phyloP scores from a whole-genome alignment of 257 asterid species.

The Lantana camara region DNA sequence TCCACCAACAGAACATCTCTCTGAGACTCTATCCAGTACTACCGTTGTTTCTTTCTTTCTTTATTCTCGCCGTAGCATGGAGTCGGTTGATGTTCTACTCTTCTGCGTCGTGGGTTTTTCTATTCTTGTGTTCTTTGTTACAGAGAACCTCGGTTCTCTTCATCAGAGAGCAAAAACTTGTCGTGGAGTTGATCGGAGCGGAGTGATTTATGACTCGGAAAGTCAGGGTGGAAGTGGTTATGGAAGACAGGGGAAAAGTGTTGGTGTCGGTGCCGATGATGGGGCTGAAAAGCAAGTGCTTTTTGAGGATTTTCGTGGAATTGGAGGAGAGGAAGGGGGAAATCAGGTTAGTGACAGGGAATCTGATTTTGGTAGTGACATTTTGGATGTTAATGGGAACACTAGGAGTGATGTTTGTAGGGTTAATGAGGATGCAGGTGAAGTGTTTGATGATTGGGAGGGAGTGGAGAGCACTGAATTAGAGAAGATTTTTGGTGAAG shows the following conservation, averaged over 20 bases:
- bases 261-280: conserved; percentile 12
- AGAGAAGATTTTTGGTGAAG: conserved; percentile 63
- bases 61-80: conserved; percentile 29
- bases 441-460: conserved; percentile 64
- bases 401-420: too few relatives aligned
- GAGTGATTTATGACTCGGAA: neutral
- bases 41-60: neutral
- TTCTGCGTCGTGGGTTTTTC: conserved; percentile 36
- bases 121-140: conserved; percentile 28
- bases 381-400: too few relatives aligned
- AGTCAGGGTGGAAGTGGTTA: neutral
- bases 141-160: conserved; percentile 3
- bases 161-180: neutral
- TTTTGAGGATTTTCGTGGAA: too few relatives aligned
- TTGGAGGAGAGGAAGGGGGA: too few relatives aligned
- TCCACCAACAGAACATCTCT: too few relatives aligned
- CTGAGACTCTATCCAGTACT: neutral
- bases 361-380: too few relatives aligned
- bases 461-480: conserved; percentile 73
- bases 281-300: conserved; percentile 5
- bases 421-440: too few relatives aligned
- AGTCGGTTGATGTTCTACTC: conserved; percentile 29
- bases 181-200: neutral
- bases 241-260: neutral
- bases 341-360: too few relatives aligned